These are phyloP conservation scores for Melaleuca alternifolia DNA, from an alignment of 345 rosid species.

Conservation along the genomic window DNA sequence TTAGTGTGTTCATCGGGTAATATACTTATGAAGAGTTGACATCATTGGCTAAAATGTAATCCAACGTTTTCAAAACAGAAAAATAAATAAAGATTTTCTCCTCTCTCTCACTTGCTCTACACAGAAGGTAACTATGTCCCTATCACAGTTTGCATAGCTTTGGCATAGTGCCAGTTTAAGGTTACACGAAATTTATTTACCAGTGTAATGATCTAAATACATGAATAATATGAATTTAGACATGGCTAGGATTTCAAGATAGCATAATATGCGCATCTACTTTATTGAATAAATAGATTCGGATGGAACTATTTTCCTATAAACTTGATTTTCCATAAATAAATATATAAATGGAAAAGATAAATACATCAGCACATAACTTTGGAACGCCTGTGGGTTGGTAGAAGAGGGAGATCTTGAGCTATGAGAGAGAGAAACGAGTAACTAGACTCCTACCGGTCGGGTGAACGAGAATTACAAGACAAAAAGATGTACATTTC, in stretches of 20 bases:
- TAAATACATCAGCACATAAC: no score
- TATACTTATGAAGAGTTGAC: not conserved
- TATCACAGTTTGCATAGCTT: not conserved
- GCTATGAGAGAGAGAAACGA: not conserved
- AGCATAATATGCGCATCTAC: not conserved
- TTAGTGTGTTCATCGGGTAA: not conserved
- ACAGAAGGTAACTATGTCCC: not conserved
- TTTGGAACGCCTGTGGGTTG: not conserved
- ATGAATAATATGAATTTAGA: not conserved
- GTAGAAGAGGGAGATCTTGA: not conserved
- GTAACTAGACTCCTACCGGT: not conserved
- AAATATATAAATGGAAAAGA: not conserved
- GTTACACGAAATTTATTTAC: not conserved
- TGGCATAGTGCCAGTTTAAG: not conserved
- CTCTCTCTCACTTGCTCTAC: not conserved
- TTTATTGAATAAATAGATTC: not conserved
- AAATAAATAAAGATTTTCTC: not conserved
- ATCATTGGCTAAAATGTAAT: not conserved
- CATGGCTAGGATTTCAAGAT: not conserved
- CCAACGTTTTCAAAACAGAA: no score
- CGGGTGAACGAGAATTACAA: not conserved
- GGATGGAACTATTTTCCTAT: not conserved
- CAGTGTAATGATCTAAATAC: not conserved
- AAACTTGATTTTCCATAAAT: not conserved
- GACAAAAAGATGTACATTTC: not conserved